phyloP scores from a whole-genome alignment of 768 basidiomycete species.

The Rhodotorula toruloides region DNA sequence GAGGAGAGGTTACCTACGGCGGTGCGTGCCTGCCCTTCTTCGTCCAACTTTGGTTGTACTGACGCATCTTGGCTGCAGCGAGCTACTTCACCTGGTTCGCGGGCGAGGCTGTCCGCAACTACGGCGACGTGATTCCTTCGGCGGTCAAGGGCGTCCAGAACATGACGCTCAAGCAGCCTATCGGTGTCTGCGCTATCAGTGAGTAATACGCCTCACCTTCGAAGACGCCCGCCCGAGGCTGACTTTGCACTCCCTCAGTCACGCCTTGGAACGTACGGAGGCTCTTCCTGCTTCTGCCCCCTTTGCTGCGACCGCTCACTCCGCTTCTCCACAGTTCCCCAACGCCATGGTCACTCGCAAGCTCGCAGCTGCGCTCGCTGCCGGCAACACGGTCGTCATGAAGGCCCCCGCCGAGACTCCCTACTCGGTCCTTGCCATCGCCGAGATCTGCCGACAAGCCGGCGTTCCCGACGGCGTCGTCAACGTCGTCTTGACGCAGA shows the following conservation, averaged over 20 bases:
- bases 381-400: constrained; percentile 92
- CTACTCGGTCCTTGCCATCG: constrained; percentile 81
- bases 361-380: constrained; percentile 79
- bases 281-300: not conserved
- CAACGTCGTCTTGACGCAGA: constrained; percentile 84
- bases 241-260: constrained; percentile 10
- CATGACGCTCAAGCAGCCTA: constrained; percentile 85
- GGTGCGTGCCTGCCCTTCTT: constrained; percentile 56
- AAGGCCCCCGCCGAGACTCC: constrained; percentile 95
- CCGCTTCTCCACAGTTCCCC: constrained; percentile 11
- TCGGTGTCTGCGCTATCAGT: constrained; percentile 49
- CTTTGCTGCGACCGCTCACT: not conserved
- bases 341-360: constrained; percentile 65
- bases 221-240: constrained; percentile 20
- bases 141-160: constrained; percentile 66
- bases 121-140: constrained; percentile 86
- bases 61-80: constrained; percentile 55
- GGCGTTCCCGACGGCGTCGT: constrained; percentile 92
- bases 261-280: constrained; percentile 41
- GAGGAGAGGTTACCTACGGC: constrained; percentile 80
- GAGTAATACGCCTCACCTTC: constrained; percentile 30
- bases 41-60: not conserved
- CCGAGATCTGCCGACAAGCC: constrained; percentile 84
- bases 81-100: constrained; percentile 53
- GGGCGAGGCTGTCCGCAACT: constrained; percentile 83